Evolutionary conservation across 371 early-diverging fungal genomes (phyloP), one percentile per base, ranked within the genome.

Genomic region (Batkoa obscura): DNA sequence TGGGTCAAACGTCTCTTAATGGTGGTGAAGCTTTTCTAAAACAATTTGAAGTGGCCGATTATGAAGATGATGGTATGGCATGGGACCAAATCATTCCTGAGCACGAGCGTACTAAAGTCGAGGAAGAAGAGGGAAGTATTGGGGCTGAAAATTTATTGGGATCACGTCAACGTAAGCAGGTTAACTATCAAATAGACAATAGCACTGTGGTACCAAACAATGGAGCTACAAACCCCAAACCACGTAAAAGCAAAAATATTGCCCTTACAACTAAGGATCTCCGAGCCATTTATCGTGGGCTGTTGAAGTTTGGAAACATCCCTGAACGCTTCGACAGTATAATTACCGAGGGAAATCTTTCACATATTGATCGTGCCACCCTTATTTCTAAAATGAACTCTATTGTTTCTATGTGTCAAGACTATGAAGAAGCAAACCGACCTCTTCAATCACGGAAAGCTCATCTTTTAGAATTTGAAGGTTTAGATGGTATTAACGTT

Each of bases 41-140:
- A 32, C 91, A 94, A 68, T 96, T 94, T 73, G 79, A 86, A 64
- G 87, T 92, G 23, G 86, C 92, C 0, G 95, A 96, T 65, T 88
- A 84, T 61, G 86, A 81, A 49, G 79, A 73, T 0, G 71, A 74
- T 37, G 81, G 83, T 55, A 66, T 91, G 60, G 74, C 73, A 13
- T 98, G 97, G 96, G 93, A 93, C 13, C 93, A 94, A 2, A 89
- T 98, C 56, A 91, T 98, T 56, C 97, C 97, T 13, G 79, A 82
- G 55, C 75, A 77, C 1, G 90, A 90, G 57, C 78, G 89, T 30
- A 71, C 72, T 37, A 66, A 72, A 30, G 64, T 74, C 2, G 84
- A 81, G 58, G 78, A 79, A 17, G 84, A 83, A 55, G 79, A 77
- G 35, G 58, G 52, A 15, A 37, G 37, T 6, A 63, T 61, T 32